Percentiles rank a stretch among this genome's conserved stretches.
phyloP scores from a whole-genome alignment of 495 filamentous ascomycete species.

The Xanthoparmelia taractica region DNA sequence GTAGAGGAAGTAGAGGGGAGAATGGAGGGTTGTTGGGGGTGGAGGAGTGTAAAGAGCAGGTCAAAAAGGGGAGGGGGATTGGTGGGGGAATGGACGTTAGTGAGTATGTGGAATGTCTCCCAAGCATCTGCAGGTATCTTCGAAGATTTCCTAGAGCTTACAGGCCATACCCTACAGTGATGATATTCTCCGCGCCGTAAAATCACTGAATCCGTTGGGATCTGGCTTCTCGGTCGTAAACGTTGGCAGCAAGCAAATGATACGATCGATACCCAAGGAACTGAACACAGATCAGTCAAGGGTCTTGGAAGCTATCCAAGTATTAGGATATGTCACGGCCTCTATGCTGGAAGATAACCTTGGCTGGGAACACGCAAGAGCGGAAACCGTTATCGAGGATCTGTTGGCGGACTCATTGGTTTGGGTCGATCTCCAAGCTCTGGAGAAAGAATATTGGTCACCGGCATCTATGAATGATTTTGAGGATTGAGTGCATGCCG shows the following conservation, averaged over 20 bases:
- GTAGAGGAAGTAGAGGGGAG: slow-evolving; percentile 74
- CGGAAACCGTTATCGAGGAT: slow-evolving; percentile 84
- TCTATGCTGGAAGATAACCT: slow-evolving; percentile 92
- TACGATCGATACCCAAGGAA: slow-evolving; percentile 91
- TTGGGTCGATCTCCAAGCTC: slow-evolving; percentile 83
- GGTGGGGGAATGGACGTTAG: slow-evolving; percentile 70
- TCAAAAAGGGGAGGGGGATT: slow-evolving; percentile 61
- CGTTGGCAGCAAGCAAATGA: slow-evolving; percentile 77
- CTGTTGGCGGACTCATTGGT: slow-evolving; percentile 84
- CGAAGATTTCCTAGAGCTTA: slow-evolving; percentile 3
- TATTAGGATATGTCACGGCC: slow-evolving; percentile 80
- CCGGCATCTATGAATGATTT: slow-evolving; percentile 39
- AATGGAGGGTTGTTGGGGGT: slow-evolving; percentile 90
- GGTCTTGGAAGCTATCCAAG: slow-evolving; percentile 77
- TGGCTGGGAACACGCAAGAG: slow-evolving; percentile 73
- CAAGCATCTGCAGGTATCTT: background rate
- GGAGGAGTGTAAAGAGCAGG: slow-evolving; percentile 64
- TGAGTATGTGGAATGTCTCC: slow-evolving; percentile 37
- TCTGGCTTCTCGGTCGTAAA: slow-evolving; percentile 75
- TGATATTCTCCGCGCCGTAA: slow-evolving; percentile 84
- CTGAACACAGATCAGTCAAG: slow-evolving; percentile 89
- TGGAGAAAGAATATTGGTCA: slow-evolving; percentile 94
- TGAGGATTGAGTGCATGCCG: slow-evolving; percentile 17
- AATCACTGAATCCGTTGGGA: slow-evolving; percentile 78
- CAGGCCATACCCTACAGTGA: slow-evolving; percentile 36